Percentiles rank a stretch among this genome's conserved stretches.
phyloP scores from a whole-genome alignment of 2,329 filamentous ascomycete species.

The Knufia petricola region DNA sequence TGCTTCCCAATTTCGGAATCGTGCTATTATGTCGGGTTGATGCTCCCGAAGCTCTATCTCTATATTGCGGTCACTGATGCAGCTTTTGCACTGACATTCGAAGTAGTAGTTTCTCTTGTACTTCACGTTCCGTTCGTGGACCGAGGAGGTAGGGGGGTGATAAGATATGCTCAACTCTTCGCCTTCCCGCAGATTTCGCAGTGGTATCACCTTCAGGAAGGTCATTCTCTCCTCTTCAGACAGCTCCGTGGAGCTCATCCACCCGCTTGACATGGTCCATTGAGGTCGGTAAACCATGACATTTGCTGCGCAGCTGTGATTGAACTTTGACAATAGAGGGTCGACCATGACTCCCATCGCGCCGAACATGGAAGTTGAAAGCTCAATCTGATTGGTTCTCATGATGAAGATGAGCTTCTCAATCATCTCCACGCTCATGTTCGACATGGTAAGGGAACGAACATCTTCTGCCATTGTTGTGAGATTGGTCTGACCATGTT shows the following conservation, averaged over 20 bases:
- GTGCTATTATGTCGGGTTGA: constrained; percentile 6
- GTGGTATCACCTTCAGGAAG: not conserved
- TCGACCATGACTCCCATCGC: not conserved
- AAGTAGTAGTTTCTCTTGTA: not conserved
- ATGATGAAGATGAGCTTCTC: not conserved
- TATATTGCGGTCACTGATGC: constrained; percentile 7
- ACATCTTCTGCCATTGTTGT: not conserved
- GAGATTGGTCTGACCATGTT: not conserved
- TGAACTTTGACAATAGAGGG: not conserved
- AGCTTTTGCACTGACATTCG: not conserved
- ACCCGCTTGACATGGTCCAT: constrained; percentile 8
- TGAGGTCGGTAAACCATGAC: constrained; percentile 4
- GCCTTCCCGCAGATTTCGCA: not conserved
- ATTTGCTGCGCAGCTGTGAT: not conserved
- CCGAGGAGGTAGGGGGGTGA: not conserved
- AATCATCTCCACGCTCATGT: not conserved
- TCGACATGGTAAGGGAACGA: not conserved
- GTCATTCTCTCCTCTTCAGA: constrained; percentile 7
- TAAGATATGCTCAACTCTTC: not conserved
- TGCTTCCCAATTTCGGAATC: constrained; percentile 10
- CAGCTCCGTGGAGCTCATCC: constrained; percentile 4
- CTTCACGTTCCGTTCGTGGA: not conserved
- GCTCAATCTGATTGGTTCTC: not conserved
- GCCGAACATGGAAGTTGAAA: not conserved
- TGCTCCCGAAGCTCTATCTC: not conserved